Percentiles rank a stretch among this genome's conserved stretches.
Evolutionary conservation across 2,329 filamentous ascomycete genomes (phyloP).

Genomic region (Penicillium frequentans): DNA sequence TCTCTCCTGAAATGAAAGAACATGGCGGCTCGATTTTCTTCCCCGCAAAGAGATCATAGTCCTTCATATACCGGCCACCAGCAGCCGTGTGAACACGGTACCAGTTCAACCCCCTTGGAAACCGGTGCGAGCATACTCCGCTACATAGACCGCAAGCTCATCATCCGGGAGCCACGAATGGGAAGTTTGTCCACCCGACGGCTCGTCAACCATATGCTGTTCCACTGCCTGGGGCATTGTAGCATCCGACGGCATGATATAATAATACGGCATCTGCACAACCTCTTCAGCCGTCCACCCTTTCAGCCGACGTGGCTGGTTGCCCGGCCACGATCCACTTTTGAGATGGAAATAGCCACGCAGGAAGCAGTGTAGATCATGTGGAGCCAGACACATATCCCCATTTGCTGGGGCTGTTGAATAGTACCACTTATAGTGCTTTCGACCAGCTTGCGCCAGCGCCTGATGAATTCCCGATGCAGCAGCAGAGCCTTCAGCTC

Average conservation of each 20-base stretch:
- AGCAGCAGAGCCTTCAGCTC: slow-evolving; percentile 16
- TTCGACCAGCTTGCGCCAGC: slow-evolving; percentile 56
- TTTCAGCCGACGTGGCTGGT: slow-evolving; percentile 54
- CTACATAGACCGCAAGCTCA: slow-evolving; percentile 60
- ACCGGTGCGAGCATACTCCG: slow-evolving; percentile 61
- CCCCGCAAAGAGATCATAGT: slow-evolving; percentile 61
- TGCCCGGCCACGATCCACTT: slow-evolving; percentile 59
- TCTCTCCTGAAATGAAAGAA: slow-evolving; percentile 60
- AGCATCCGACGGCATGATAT: slow-evolving; percentile 61
- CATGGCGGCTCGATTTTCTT: slow-evolving; percentile 62
- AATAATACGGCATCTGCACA: slow-evolving; percentile 64
- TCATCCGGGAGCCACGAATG: slow-evolving; percentile 57
- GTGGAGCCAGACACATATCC: slow-evolving; percentile 39
- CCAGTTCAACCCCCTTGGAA: slow-evolving; percentile 70
- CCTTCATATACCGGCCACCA: slow-evolving; percentile 43
- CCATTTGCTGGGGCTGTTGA: slow-evolving; percentile 36
- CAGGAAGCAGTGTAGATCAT: slow-evolving; percentile 60
- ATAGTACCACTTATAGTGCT: slow-evolving; percentile 68
- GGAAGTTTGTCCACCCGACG: slow-evolving; percentile 35
- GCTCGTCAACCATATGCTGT: slow-evolving; percentile 55
- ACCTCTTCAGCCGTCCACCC: slow-evolving; percentile 60
- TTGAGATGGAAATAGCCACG: slow-evolving; percentile 70
- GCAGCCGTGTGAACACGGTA: slow-evolving; percentile 61
- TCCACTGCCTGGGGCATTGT: slow-evolving; percentile 62
- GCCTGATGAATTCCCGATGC: slow-evolving; percentile 56